These are phyloP conservation scores for Letharia columbiana DNA, from an alignment of 495 filamentous ascomycete genomes.

Conservation along the genomic window DNA sequence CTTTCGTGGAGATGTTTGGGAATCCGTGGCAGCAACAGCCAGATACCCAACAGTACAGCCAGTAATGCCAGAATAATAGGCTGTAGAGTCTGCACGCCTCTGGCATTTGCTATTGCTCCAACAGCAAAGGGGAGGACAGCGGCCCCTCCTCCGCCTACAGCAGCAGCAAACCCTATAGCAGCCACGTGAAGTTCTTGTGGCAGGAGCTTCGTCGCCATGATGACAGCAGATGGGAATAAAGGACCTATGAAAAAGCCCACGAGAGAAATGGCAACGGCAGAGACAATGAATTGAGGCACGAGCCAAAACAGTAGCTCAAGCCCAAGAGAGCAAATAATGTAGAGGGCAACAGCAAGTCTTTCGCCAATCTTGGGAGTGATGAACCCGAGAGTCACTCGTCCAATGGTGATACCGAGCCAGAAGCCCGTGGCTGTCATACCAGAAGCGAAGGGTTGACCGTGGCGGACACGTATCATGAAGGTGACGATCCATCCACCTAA, in stretches of 20 bases:
- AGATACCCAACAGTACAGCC: conserved; percentile 47
- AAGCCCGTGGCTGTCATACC: conserved; percentile 59
- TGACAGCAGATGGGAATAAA: conserved; percentile 65
- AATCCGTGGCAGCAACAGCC: conserved; percentile 38
- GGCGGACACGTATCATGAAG: conserved; percentile 53
- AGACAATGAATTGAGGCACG: conserved; percentile 64
- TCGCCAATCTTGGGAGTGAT: conserved; percentile 55
- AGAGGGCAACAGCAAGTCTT: conserved; percentile 45
- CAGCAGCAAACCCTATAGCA: conserved; percentile 74
- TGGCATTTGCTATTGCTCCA: conserved; percentile 72
- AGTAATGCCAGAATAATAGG: conserved; percentile 65
- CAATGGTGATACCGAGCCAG: conserved; percentile 58
- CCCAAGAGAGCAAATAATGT: conserved; percentile 43
- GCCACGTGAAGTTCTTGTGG: conserved; percentile 70
- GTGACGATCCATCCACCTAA: conserved; percentile 65
- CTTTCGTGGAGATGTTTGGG: conserved; percentile 21
- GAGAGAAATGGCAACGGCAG: conserved; percentile 57
- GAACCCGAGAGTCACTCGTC: conserved; percentile 52
- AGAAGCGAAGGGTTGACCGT: conserved; percentile 45
- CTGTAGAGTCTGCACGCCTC: conserved; percentile 70
- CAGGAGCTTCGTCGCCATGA: conserved; percentile 73
- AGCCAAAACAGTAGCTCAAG: conserved; percentile 57
- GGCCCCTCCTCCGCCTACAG: conserved; percentile 71
- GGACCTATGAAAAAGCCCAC: conserved; percentile 65
- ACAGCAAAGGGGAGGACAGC: conserved; percentile 73